phyloP scores from a whole-genome alignment of 352 stramenopile species.

The Lagenidium giganteum region DNA sequence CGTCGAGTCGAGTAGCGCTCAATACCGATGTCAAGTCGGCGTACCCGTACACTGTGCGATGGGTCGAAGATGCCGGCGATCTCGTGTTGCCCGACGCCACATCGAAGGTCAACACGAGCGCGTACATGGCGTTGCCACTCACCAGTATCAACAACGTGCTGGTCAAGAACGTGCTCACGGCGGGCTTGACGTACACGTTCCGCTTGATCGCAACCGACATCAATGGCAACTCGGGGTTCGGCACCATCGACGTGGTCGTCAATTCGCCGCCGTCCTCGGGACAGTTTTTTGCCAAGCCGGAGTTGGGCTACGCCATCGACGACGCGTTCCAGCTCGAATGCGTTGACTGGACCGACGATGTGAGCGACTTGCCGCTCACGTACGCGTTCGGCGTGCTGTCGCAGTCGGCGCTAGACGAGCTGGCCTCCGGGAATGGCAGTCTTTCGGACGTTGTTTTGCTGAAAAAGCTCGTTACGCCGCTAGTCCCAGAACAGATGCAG shows the following conservation, averaged over 20 bases:
- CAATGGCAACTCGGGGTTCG: constrained; percentile 50
- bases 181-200: constrained; percentile 65
- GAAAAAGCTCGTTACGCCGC: constrained; percentile 21
- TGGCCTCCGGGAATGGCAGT: too few relatives aligned
- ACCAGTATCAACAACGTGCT: constrained; percentile 50
- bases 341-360: constrained; percentile 54
- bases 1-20: constrained; percentile 33
- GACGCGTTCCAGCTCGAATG: constrained; percentile 52
- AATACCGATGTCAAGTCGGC: constrained; percentile 34
- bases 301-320: constrained; percentile 39
- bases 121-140: constrained; percentile 48
- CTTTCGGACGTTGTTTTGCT: constrained; percentile 21
- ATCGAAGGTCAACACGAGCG: constrained; percentile 21
- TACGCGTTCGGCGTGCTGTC: constrained; percentile 60
- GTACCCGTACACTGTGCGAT: constrained; percentile 53
- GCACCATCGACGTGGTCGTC: constrained; percentile 36
- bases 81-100: constrained; percentile 25
- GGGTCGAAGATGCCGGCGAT: constrained; percentile 56
- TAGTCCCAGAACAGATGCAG: constrained; percentile 33
- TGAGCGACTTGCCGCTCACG: constrained; percentile 42
- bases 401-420: constrained; percentile 17
- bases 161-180: constrained; percentile 40
- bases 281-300: constrained; percentile 33
- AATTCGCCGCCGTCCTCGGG: constrained; percentile 60
- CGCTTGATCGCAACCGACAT: constrained; percentile 47